Evolutionary conservation across 2,329 filamentous ascomycete species (phyloP).

Genomic region (Botrytis squamosa): DNA sequence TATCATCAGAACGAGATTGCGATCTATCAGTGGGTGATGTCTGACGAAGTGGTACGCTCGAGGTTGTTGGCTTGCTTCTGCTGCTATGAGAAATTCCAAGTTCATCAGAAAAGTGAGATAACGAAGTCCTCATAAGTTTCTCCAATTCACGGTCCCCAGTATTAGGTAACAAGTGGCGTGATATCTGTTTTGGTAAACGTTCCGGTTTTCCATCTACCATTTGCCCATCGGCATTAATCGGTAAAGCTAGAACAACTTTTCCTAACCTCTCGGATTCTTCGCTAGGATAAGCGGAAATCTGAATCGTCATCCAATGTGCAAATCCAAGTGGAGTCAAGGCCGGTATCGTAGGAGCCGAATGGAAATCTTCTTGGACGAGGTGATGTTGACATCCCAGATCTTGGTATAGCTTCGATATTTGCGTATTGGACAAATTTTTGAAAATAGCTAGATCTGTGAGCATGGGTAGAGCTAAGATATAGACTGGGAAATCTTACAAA

Average conservation of each 20-base stretch:
- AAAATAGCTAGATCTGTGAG: constrained; percentile 32
- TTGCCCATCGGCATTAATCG: constrained; percentile 56
- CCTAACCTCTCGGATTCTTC: constrained; percentile 69
- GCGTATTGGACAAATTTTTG: constrained; percentile 41
- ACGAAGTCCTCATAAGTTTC: constrained; percentile 58
- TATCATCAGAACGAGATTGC: constrained; percentile 31
- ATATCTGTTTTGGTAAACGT: constrained; percentile 75
- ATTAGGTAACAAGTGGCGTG: constrained; percentile 68
- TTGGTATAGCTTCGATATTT: constrained; percentile 59
- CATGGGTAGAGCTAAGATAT: neutral
- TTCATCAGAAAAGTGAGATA: constrained; percentile 49
- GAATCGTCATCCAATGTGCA: constrained; percentile 66
- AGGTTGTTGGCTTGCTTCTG: constrained; percentile 38
- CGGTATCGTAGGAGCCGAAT: constrained; percentile 57
- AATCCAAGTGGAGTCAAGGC: constrained; percentile 68
- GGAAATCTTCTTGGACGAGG: constrained; percentile 55
- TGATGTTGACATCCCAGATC: constrained; percentile 58
- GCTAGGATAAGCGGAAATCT: constrained; percentile 74
- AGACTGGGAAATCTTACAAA: constrained; percentile 49
- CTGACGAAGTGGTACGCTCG: constrained; percentile 32
- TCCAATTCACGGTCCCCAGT: constrained; percentile 55
- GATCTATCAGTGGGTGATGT: constrained; percentile 31
- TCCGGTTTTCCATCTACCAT: constrained; percentile 65
- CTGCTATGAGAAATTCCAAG: constrained; percentile 46
- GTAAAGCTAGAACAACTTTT: constrained; percentile 66